Evolutionary conservation across 192 early-diverging fungal species (phyloP), one percentile per base, ranked within the genome.

Genomic region (Mortierella antarctica): DNA sequence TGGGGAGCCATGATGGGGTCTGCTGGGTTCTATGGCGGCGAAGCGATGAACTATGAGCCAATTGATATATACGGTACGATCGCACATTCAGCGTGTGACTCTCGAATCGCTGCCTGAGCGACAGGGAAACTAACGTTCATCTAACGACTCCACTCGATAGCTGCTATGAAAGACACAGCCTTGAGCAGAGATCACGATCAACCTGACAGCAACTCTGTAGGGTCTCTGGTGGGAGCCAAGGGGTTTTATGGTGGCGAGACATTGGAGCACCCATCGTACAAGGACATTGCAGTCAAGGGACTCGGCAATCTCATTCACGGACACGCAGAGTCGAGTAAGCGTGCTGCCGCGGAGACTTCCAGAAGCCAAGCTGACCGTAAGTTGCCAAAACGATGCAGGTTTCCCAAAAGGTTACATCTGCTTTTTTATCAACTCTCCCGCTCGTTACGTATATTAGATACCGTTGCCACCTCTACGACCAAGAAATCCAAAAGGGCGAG

Each of bases 1-100:
- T 64, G 61, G 61, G 41, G 70, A 7, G 20, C 62, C 8, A 55
- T 64, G 53, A 13, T 72, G 14, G 70, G 70, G 6, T 62, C 70
- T 23, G 23, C 57, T 8, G 72, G 72, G 0, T 74, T 62, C 14
- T 6, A 10, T 39, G 52, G 57, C 8, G 63, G 63, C 8, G 62
- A 65, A 8, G 46, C 23, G n/a, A 31, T 48, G 57, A 20, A 50
- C 51, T 64, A 53, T 23, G 54, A 47, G 17, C 60, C 61, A 23
- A 17, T 62, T 11, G 70, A 62, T 49, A 56, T 72, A 20, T 9
- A 52, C 57, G 70, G 70, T 49, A 57, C 17, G 9, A 31, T 31
- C 1, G 31, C 31, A 31, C 31, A 31, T 31, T 31, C 31, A 31
- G 31, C 31, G 3, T 1, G 31, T 3, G 31, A 31, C 31, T 3